Evolutionary conservation across 2,329 filamentous ascomycete species (phyloP).

Genomic region (Talaromyces sp.): DNA sequence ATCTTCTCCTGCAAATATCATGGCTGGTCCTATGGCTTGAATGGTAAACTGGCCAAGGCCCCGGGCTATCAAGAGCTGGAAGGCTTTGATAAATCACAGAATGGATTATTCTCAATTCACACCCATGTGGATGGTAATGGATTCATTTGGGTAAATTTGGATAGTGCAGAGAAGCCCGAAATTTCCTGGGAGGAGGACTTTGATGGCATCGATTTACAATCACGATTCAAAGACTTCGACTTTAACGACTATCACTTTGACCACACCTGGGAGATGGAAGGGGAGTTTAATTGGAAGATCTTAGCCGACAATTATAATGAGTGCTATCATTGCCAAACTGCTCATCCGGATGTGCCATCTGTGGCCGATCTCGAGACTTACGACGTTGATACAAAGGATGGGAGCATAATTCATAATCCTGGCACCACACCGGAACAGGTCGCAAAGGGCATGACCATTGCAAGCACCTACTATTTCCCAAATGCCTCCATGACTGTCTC

Average conservation of each 20-base stretch:
- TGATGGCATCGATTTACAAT: conserved; percentile 16
- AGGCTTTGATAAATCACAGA: conserved; percentile 27
- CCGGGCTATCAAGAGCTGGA: conserved; percentile 25
- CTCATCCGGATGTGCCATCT: conserved; percentile 23
- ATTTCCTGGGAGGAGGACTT: conserved; percentile 24
- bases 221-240: conserved; percentile 16
- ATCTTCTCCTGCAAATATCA: conserved; percentile 31
- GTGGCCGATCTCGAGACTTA: conserved; percentile 53
- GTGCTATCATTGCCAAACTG: conserved; percentile 54
- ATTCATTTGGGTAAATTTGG: conserved; percentile 28
- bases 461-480: conserved; percentile 41
- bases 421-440: conserved; percentile 52
- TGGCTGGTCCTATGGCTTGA: conserved; percentile 29
- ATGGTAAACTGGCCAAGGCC: conserved; percentile 28
- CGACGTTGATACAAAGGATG: conserved; percentile 50
- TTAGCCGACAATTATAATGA: conserved; percentile 42
- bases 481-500: conserved; percentile 37
- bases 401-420: conserved; percentile 53
- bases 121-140: conserved; percentile 23
- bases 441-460: conserved; percentile 44
- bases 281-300: conserved; percentile 27
- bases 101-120: conserved; percentile 26
- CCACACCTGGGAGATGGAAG: conserved; percentile 20
- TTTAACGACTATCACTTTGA: conserved; percentile 24
- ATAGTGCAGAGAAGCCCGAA: conserved; percentile 17